Evolutionary conservation across 2,329 filamentous ascomycete genomes (phyloP).

Genomic region (Fusarium sp.): DNA sequence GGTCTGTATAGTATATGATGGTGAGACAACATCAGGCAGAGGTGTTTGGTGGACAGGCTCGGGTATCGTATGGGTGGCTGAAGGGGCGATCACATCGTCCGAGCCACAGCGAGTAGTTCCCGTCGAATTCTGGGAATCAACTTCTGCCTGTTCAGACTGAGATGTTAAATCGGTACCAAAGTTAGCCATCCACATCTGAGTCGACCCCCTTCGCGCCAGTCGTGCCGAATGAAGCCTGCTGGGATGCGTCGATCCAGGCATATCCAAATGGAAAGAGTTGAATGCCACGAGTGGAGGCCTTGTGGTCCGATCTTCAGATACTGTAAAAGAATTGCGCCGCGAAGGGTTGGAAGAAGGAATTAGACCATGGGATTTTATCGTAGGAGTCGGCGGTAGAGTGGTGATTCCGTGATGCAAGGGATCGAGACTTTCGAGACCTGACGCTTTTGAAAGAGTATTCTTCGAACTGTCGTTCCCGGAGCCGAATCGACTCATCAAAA

Average conservation of each 20-base stretch:
- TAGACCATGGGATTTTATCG: slow-evolving; percentile 47
- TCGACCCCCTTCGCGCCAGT: slow-evolving; percentile 19
- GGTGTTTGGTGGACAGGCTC: neutral
- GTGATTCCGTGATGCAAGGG: slow-evolving; percentile 3
- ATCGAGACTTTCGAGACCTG: slow-evolving; percentile 12
- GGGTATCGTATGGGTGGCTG: neutral
- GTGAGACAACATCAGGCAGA: neutral
- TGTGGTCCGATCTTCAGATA: slow-evolving; percentile 10
- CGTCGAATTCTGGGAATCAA: slow-evolving; percentile 8
- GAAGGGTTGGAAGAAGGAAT: slow-evolving; percentile 43
- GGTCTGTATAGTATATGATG: neutral
- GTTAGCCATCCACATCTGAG: slow-evolving; percentile 32
- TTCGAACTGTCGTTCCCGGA: slow-evolving; percentile 14
- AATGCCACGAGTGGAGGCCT: slow-evolving; percentile 29
- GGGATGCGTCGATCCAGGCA: neutral
- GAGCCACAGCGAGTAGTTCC: slow-evolving; percentile 20
- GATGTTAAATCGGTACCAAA: slow-evolving; percentile 24
- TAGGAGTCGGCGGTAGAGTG: slow-evolving; percentile 43
- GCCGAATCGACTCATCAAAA: slow-evolving; percentile 54
- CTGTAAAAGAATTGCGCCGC: slow-evolving; percentile 8
- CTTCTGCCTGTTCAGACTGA: slow-evolving; percentile 12
- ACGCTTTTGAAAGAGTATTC: slow-evolving; percentile 23
- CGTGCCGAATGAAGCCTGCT: slow-evolving; percentile 26
- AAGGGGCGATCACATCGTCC: slow-evolving; percentile 7
- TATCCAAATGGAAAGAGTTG: slow-evolving; percentile 26